Evolutionary conservation across 148 eudicot genomes (phyloP), one percentile per base, ranked within the genome.

Genomic region (Spergularia marina): DNA sequence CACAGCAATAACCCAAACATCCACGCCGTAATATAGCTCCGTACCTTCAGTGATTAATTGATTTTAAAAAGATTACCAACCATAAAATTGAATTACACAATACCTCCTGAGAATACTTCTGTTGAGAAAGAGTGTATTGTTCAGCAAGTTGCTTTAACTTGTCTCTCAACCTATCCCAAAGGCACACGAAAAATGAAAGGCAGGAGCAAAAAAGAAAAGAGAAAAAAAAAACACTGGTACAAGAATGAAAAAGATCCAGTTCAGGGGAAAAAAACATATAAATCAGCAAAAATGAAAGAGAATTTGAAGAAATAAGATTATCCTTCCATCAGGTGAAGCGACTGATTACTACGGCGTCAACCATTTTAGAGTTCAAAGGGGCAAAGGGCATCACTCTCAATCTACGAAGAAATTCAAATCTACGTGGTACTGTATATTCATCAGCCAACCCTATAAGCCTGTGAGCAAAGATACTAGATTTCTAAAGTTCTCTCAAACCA

Each of bases 61-160:
- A 14, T 23, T 49, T 17, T 23, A 41, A 12, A 30, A 16, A 73
- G 64, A 65, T 13, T 25, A 20, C 30, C 34, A 70, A 73, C 60
- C 11, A 20, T 63, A 36, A 72, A 49, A 62, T 57, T 56, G 10
- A 53, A 77, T 64, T 60, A 34, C 6, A 60, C 10, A 16, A 34
- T 84, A 92, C 98, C 96, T 90, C 87, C 75, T 90, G 92, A 54
- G 88, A 84, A 80, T 85, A 79, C 65, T 95, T 96, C 77, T 92
- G 90, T 79, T 95, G 97, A 74, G 88, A 84, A 85, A 88, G 94
- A 61, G 90, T 76, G 85, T 89, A 89, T 68, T 95, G 96, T 77
- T 95, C 96, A 78, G 88, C 90, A 85, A 92, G 86, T 80, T 92
- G 91, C 83, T 95, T 92, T 90, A 95, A 84, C 74, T 95, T 90